Evolutionary conservation across 163 green algal genomes (phyloP).

Genomic region (Chlamydomonas reinhardtii): DNA sequence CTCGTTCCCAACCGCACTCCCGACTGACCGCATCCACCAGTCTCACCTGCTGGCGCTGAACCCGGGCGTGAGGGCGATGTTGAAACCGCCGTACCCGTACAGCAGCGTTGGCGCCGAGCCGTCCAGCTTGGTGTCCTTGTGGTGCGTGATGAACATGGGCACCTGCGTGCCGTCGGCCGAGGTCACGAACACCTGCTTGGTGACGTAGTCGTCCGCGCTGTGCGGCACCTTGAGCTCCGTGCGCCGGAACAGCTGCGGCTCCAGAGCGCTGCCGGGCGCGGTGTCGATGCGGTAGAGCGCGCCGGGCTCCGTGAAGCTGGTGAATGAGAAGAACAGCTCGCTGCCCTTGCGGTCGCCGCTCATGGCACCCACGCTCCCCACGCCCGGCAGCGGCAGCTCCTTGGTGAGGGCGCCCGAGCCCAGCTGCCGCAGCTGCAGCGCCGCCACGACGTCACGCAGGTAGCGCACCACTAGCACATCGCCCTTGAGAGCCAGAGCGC

Average conservation of each 20-base stretch:
- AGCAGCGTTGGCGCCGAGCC: conserved; percentile 87
- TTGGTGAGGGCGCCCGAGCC: conserved; percentile 47
- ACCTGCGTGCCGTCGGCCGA: conserved; percentile 91
- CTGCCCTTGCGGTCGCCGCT: conserved; percentile 72
- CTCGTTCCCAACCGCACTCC: too few relatives aligned
- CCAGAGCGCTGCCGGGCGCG: neutral
- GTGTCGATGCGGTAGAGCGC: conserved; percentile 67
- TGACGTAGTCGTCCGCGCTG: conserved; percentile 81
- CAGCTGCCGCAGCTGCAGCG: conserved; percentile 68
- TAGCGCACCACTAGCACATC: conserved; percentile 80
- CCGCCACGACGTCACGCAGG: conserved; percentile 59
- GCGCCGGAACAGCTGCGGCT: conserved; percentile 80
- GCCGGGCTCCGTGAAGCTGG: conserved; percentile 65
- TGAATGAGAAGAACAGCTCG: conserved; percentile 89
- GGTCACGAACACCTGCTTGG: conserved; percentile 87
- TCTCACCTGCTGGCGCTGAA: conserved; percentile 73
- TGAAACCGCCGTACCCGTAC: conserved; percentile 96
- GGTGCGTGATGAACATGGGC: conserved; percentile 91
- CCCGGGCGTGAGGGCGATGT: conserved; percentile 82
- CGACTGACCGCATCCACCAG: too few relatives aligned
- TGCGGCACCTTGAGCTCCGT: conserved; percentile 77
- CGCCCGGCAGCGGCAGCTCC: conserved; percentile 77
- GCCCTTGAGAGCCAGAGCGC: conserved; percentile 78
- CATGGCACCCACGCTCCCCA: conserved; percentile 72
- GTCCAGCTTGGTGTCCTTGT: conserved; percentile 76